phyloP scores from a whole-genome alignment of 345 rosid genomes.

The Melaleuca alternifolia region DNA sequence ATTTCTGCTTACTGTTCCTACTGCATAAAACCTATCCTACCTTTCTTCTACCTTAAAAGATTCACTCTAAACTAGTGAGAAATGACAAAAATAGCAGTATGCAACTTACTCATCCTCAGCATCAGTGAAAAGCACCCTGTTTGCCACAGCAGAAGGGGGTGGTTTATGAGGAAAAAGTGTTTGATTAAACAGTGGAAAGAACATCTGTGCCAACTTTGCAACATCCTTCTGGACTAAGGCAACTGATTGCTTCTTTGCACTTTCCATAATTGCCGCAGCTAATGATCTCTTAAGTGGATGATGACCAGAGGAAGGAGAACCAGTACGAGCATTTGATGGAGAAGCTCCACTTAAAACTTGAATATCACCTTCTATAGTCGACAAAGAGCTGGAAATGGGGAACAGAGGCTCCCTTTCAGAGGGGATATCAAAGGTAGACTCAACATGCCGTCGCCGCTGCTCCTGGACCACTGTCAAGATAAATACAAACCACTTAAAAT shows the following conservation, averaged over 20 bases:
- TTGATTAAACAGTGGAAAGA: slow-evolving; percentile 52
- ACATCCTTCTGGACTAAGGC: slow-evolving; percentile 78
- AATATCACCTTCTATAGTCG: slow-evolving; percentile 24
- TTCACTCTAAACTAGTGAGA: background rate
- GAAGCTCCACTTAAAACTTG: slow-evolving; percentile 20
- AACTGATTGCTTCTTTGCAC: slow-evolving; percentile 68
- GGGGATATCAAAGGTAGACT: slow-evolving; percentile 35
- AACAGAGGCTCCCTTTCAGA: slow-evolving; percentile 67
- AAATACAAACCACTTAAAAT: slow-evolving; percentile 3
- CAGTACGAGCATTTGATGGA: slow-evolving; percentile 11
- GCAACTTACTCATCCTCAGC: slow-evolving; percentile 88
- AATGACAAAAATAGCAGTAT: background rate
- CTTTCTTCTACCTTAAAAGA: background rate
- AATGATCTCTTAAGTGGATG: slow-evolving; percentile 60
- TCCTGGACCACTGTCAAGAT: slow-evolving; percentile 52
- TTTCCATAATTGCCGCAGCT: slow-evolving; percentile 81
- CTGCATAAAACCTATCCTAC: background rate
- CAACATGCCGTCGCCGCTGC: slow-evolving; percentile 40
- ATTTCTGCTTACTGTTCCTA: background rate
- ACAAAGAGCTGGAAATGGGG: slow-evolving; percentile 26
- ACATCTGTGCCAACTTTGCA: slow-evolving; percentile 59
- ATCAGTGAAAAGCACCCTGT: slow-evolving; percentile 85
- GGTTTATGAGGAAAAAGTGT: slow-evolving; percentile 86
- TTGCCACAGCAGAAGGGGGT: slow-evolving; percentile 59
- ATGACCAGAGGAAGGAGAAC: slow-evolving; percentile 29